Base-by-base conservation (phyloP, 2,329 filamentous ascomycete genomes). In the Drechslerella stenobrocha region DNA sequence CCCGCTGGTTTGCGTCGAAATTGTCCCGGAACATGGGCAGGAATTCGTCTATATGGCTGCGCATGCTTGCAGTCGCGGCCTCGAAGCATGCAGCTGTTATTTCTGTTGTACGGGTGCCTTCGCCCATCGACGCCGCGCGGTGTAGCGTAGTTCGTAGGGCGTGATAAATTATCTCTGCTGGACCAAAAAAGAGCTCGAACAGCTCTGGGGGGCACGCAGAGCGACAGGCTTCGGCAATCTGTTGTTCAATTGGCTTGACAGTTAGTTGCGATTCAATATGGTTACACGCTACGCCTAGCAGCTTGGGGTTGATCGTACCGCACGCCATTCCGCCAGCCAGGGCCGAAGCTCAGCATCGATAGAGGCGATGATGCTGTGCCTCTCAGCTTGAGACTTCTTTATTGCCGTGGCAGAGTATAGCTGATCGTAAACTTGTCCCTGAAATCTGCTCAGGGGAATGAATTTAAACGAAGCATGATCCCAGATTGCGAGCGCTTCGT, bases 91-190 rank as follows among this genome's bases (percentile, higher is more conserved):
- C 55, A 13, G 63, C 63, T 5, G 48, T 67, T 23, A 67, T 67
- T 35, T 67, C 63, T n/a, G 63, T 67, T 6, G 55, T 60, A 24
- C 47, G 48, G 20, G 45, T 53, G 26, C 63, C 63, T 37, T 67
- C 63, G 35, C 63, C 63, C 63, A 67, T 67, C 7, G 63, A 67
- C 3, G 63, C 63, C n/a, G 63, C 63, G 26, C 63, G 63, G 18
- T 67, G 63, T n/a, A 60, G 55, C 1, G 63, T 67, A 2, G 55
- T 60, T 45, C 60, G 63, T 26, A 67, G 42, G 1, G 63, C 59
- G 13, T 60, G 60, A 28, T 67, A 67, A 11, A 67, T 67, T 8
- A 67, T 67, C 34, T 67, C 63, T n/a, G 55, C 55, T 11, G 63
- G 63, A 11, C 63, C 63, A 18, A 67, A 67, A 45, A 67, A 60